Evolutionary conservation across 202 grass and related monocot genomes (phyloP).

Genomic region (Elaeis oleifera): DNA sequence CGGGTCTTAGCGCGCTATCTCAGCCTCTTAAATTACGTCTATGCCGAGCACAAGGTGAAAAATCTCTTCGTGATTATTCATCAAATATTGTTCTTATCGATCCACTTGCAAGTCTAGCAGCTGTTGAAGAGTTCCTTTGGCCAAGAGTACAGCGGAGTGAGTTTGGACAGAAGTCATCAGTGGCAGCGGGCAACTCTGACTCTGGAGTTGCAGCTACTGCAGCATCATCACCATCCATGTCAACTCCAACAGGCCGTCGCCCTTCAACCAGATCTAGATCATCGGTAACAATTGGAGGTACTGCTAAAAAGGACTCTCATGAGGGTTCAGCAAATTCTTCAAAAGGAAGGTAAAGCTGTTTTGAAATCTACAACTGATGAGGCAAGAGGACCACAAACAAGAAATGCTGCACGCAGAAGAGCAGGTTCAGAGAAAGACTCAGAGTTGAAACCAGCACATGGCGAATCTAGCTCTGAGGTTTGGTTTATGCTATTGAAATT

Average conservation of each 20-base stretch:
- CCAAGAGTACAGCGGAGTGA: constrained; percentile 68
- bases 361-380: constrained; percentile 44
- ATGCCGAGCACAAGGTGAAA: constrained; percentile 66
- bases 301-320: constrained; percentile 40
- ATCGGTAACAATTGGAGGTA: constrained; percentile 37
- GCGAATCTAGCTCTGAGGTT: constrained; percentile 69
- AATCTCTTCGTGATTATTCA: constrained; percentile 78
- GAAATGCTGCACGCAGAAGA: constrained; percentile 48
- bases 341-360: constrained; percentile 76
- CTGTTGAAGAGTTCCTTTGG: constrained; percentile 93
- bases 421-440: constrained; percentile 49
- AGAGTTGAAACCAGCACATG: constrained; percentile 44
- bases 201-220: constrained; percentile 32
- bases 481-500: constrained; percentile 1
- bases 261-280: constrained; percentile 54
- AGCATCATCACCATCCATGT: constrained; percentile 28
- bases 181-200: constrained; percentile 42
- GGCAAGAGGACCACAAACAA: constrained; percentile 48
- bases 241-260: constrained; percentile 30
- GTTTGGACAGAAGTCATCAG: constrained; percentile 30
- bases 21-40: constrained; percentile 81
- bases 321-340: constrained; percentile 41
- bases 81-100: constrained; percentile 93
- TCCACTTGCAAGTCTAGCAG: constrained; percentile 66
- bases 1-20: constrained; percentile 52